Evolutionary conservation across 352 stramenopile genomes (phyloP), one percentile per base, ranked within the genome.

Genomic region (Aphanomyces euteiches): DNA sequence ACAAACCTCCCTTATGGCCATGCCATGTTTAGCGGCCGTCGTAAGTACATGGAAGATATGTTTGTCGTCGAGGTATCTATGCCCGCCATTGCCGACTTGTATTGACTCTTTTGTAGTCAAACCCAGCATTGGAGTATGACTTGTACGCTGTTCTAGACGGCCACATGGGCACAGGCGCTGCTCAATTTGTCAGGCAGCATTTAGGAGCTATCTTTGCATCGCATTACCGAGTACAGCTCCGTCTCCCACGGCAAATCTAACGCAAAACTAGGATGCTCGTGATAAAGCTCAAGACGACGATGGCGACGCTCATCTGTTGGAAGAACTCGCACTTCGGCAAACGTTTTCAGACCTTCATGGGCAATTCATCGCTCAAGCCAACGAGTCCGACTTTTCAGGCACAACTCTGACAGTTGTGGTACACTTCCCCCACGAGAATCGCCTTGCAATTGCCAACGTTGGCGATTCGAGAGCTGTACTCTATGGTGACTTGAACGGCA

Each of bases 111-210:
- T 50, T 50, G 43, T 50, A 72, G 40, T 66, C 69, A 4, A 74
- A 81, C 39, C 45, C 73, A 17, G 69, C 77, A 58, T 66, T 85
- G 7, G 81, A 63, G 10, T 90, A 92, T 66, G 84, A 97, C 37
- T 88, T 98, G 65, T 98, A 96, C 74, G 95, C 90, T 12, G 84
- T 99, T n/a, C 91, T 98, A 47, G 96, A 99, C 79, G 96, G 96
- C 1, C 96, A 98, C 73, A 82, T 94, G 59, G 95, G 95, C 15
- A 96, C 89, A 59, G 71, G 89, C 13, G 94, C 93, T 12, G 92
- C 90, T 1, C 85, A 88, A 47, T 98, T 89, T 71, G 88, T 90
- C 8, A 64, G 79, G 3, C 57, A 80, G 12, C 76, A 88, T 36
- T 57, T 90, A 3, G 69, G 79, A 37, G 64, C 65, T 4, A 57